Percentiles rank a stretch among this genome's conserved stretches.
These are phyloP conservation scores for Paraphaeosphaeria minitans DNA, from an alignment of 2,329 filamentous ascomycete genomes.

Conservation along the genomic window DNA sequence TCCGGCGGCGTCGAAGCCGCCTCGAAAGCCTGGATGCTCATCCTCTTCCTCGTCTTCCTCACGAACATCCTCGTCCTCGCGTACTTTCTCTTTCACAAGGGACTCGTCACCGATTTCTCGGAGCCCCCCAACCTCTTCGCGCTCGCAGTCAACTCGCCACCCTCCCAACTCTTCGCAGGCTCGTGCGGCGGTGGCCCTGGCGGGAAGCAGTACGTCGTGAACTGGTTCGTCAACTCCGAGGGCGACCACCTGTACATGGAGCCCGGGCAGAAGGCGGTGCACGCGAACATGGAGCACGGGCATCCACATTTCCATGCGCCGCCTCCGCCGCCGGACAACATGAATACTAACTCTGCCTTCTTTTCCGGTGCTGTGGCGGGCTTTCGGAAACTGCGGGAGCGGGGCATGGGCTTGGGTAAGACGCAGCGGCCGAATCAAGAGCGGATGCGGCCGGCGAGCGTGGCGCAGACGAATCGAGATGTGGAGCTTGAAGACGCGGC, in stretches of 20 bases:
- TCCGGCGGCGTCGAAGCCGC: slow-evolving; percentile 66
- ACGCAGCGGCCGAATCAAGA: slow-evolving; percentile 4
- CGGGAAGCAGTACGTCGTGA: slow-evolving; percentile 54
- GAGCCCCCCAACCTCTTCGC: slow-evolving; percentile 78
- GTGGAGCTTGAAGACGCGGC: slow-evolving; percentile 43
- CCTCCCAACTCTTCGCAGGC: slow-evolving; percentile 57
- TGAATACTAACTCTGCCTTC: slow-evolving; percentile 1
- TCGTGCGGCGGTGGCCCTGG: slow-evolving; percentile 62
- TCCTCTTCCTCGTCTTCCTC: slow-evolving; percentile 68
- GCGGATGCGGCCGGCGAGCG: slow-evolving; percentile 29
- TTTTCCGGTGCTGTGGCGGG: slow-evolving; percentile 4
- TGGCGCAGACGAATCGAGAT: slow-evolving; percentile 22
- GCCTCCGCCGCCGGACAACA: not conserved
- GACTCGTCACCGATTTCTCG: slow-evolving; percentile 76
- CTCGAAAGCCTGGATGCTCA: slow-evolving; percentile 69
- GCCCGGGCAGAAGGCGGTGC: slow-evolving; percentile 43
- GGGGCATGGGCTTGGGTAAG: slow-evolving; percentile 23
- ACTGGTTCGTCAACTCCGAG: slow-evolving; percentile 54
- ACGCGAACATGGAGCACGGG: slow-evolving; percentile 16
- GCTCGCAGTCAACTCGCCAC: slow-evolving; percentile 69
- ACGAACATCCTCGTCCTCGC: slow-evolving; percentile 69
- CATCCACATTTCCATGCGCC: slow-evolving; percentile 11
- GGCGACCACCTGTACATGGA: slow-evolving; percentile 61
- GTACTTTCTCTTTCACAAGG: slow-evolving; percentile 65
- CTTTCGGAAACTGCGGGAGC: slow-evolving; percentile 9